Evolutionary conservation across 2,329 filamentous ascomycete genomes (phyloP).

Genomic region (Scleromitrula shiraiana): DNA sequence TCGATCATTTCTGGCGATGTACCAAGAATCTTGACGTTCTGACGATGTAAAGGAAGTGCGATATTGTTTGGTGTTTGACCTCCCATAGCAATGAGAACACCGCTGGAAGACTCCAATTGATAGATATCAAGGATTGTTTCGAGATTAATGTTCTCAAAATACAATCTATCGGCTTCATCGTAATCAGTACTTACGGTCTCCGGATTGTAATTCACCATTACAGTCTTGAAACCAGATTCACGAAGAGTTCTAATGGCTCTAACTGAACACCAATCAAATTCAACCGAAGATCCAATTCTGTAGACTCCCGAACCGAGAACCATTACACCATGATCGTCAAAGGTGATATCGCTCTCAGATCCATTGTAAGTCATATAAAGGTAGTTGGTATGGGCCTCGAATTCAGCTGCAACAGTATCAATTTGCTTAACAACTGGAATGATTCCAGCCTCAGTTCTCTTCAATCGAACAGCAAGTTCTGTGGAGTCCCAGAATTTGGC

Average conservation of each 20-base stretch:
- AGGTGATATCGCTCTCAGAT: conserved; percentile 83
- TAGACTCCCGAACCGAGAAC: conserved; percentile 94
- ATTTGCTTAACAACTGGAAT: conserved; percentile 97
- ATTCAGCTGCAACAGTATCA: conserved; percentile 93
- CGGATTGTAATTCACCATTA: conserved; percentile 54
- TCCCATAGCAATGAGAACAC: conserved; percentile 91
- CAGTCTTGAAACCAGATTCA: conserved; percentile 88
- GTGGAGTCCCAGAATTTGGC: conserved; percentile 74
- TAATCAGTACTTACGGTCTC: conserved; percentile 80
- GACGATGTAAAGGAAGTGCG: conserved; percentile 87
- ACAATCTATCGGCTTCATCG: conserved; percentile 82
- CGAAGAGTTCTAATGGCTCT: conserved; percentile 78
- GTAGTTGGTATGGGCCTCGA: conserved; percentile 80
- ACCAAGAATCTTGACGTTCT: conserved; percentile 82
- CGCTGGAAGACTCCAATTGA: conserved; percentile 76
- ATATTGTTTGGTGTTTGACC: conserved; percentile 98
- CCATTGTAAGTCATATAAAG: conserved; percentile 94
- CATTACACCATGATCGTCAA: conserved; percentile 84
- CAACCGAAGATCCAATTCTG: conserved; percentile 93
- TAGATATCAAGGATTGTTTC: conserved; percentile 99
- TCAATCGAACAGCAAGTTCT: conserved; percentile 83
- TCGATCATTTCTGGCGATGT: conserved; percentile 93
- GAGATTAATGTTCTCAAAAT: conserved; percentile 95
- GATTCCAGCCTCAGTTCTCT: conserved; percentile 79
- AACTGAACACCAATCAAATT: conserved; percentile 98